These are phyloP conservation scores for Physaria fendleri DNA, from an alignment of 345 rosid genomes.

Conservation along the genomic window DNA sequence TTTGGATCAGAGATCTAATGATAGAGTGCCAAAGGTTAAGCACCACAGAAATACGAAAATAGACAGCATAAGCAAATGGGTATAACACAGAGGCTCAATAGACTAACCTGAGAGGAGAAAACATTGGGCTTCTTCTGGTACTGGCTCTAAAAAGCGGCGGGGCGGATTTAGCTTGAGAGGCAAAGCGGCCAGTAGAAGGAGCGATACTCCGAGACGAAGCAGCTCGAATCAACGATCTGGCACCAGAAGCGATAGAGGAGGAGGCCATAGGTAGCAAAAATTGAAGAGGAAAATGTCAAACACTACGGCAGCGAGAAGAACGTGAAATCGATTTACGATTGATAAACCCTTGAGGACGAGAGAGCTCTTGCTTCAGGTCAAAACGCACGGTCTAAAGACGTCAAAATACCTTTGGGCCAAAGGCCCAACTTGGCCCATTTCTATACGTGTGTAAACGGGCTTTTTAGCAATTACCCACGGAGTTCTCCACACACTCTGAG, in stretches of 20 bases:
- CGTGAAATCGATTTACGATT: background rate
- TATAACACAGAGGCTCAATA: background rate
- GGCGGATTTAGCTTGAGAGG: constrained; percentile 48
- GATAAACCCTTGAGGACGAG: no score
- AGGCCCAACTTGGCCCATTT: no score
- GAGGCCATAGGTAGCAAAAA: constrained; percentile 45
- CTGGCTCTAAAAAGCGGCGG: constrained; percentile 46
- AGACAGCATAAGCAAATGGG: background rate
- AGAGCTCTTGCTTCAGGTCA: no score
- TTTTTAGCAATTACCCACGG: no score
- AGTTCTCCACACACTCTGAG: no score
- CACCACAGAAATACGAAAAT: background rate
- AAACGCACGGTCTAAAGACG: no score
- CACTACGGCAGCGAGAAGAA: background rate
- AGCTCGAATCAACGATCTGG: constrained; percentile 73
- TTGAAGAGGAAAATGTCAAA: background rate
- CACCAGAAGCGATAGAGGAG: constrained; percentile 43
- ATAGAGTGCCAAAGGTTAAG: background rate
- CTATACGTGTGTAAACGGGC: no score
- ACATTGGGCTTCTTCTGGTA: constrained; percentile 39
- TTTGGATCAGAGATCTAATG: no score
- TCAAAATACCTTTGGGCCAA: no score
- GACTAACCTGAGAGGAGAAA: constrained; percentile 54
- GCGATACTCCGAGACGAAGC: constrained; percentile 46
- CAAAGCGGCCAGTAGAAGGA: constrained; percentile 33